phyloP scores from a whole-genome alignment of 306 rosid species.

The Purshia tridentata region DNA sequence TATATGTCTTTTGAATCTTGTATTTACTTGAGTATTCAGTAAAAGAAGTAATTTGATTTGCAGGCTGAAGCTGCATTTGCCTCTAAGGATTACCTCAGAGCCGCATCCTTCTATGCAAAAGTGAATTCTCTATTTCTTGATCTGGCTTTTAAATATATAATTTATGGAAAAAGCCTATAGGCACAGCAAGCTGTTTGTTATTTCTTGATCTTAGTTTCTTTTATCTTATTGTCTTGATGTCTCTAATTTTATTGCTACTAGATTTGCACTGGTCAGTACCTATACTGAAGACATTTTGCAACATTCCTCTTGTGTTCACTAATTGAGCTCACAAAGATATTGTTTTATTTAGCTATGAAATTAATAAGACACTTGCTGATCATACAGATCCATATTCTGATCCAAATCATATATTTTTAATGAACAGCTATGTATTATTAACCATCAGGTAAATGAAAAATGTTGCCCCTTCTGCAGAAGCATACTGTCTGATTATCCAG shows the following conservation, averaged over 20 bases:
- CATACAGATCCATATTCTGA: not conserved
- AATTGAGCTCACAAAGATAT: not conserved
- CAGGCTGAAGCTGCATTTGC: slow-evolving; percentile 96
- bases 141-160: slow-evolving; percentile 23
- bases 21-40: slow-evolving; percentile 10
- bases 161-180: not conserved
- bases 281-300: not conserved
- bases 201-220: not conserved
- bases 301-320: not conserved
- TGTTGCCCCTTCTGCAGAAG: not conserved
- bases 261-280: not conserved
- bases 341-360: not conserved
- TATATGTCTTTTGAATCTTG: not conserved
- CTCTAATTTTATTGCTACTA: not conserved
- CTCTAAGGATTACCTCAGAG: slow-evolving; percentile 85
- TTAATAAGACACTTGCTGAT: not conserved
- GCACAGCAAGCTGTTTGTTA: not conserved
- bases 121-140: slow-evolving; percentile 42
- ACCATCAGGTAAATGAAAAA: not conserved
- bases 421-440: not conserved
- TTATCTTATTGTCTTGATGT: not conserved
- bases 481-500: not conserved
- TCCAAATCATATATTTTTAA: not conserved
- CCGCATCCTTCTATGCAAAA: slow-evolving; percentile 92
- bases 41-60: slow-evolving; percentile 39